Percentiles rank a stretch among this genome's conserved stretches.
Evolutionary conservation across 1,139 yeast genomes (phyloP).

Genomic region (Pichia sp.): DNA sequence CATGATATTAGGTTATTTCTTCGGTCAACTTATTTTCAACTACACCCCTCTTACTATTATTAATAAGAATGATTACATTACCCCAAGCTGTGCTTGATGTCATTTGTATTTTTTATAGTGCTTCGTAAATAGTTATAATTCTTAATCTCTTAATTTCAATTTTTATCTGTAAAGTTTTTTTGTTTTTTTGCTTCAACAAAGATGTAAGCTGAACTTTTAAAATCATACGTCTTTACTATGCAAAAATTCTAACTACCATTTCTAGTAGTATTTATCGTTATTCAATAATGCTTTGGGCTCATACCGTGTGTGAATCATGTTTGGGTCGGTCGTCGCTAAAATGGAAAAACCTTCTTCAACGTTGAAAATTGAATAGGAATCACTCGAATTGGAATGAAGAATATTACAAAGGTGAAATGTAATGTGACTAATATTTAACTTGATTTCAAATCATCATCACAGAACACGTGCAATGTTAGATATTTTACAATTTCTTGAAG

Average conservation of each 20-base stretch:
- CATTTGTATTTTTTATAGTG: background rate
- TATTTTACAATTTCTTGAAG: constrained; percentile 82
- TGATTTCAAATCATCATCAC: background rate
- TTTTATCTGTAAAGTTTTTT: too few species aligned
- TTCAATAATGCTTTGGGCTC: too few species aligned
- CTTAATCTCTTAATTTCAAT: background rate
- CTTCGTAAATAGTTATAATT: background rate
- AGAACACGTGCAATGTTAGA: constrained; percentile 61
- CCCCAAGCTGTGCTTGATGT: constrained; percentile 1
- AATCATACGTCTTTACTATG: too few species aligned
- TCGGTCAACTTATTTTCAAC: constrained; percentile 50
- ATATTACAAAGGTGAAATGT: background rate
- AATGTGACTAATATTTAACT: background rate
- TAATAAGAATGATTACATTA: background rate
- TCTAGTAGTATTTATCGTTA: too few species aligned
- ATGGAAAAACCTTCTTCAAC: background rate
- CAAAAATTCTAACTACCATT: too few species aligned
- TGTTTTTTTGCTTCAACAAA: too few species aligned
- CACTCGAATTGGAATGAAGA: background rate
- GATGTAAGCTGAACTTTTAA: too few species aligned
- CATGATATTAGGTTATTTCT: constrained; percentile 54
- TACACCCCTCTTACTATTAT: constrained; percentile 34
- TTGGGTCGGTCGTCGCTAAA: background rate
- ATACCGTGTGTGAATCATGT: background rate
- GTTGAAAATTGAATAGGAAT: background rate